Evolutionary conservation across 2,329 filamentous ascomycete species (phyloP), one percentile per base, ranked within the genome.

Genomic region (Alternaria sp.): DNA sequence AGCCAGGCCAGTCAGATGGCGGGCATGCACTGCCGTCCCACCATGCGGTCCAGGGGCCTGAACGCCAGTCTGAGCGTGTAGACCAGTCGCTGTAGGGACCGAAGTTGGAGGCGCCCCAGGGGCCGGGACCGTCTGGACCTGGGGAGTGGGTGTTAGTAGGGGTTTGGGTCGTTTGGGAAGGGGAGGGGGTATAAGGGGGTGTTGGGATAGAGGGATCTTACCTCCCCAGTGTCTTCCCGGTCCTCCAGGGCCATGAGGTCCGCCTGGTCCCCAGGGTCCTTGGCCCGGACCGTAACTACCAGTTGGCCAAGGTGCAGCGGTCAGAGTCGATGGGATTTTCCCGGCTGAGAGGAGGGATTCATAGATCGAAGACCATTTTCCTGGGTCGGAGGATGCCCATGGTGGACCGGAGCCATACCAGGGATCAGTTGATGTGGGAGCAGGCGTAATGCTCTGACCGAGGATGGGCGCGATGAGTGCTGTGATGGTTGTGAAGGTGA

Each of bases 1-100:
- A 80, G 4, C 78, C 78, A 10, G 77, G 75, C 78, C 78, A 80
- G 57, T 79, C 75, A 1, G 70, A 68, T 0, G 66, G 63, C 1
- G 78, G 78, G 37, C 78, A 79, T 5, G 67, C 73, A 14, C 55
- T 64, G 33, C 73, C 75, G 18, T 62, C 77, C 77, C 77, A 80
- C 78, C 78, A 79, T 1, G 60, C 60, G 0, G 78, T 80, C 78
- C 78, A 80, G 0, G 77, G 73, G 2, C 63, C 75, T 9, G 55
- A 65, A 28, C 72, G 72, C 74, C 75, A 76, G 20, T 68, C 75
- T 6, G 63, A 67, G 6, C 63, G 63, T 1, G 75, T 77, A 6
- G 66, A 61, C 76, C 76, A 79, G 21, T 68, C 70, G 51, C 66
- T 70, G 69, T 69, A 78, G 0, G 74, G 74, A 1, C 76, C 76